Base-by-base conservation (phyloP, 208 protist genomes). In the Leishmania major region DNA sequence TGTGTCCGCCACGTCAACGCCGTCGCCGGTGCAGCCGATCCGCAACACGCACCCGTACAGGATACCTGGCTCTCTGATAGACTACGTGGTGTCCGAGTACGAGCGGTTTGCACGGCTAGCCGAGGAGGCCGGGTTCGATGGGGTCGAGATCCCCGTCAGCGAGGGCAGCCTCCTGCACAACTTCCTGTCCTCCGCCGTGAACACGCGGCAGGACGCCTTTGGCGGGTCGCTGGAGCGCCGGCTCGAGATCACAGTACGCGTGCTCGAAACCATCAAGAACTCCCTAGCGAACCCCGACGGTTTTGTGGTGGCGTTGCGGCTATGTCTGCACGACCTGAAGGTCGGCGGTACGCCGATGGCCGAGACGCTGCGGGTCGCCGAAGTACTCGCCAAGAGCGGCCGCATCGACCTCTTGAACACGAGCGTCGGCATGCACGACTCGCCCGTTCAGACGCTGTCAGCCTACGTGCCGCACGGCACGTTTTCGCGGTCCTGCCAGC, bases 381-480 rank as follows among this genome's bases (percentile, higher is more conserved):
- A 98, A 87, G 89, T 78, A 19, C 69, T 98, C 40, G 93, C 92
- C 40, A 82, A 83, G 51, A 92, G 92, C 76, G 96, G 96, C 28
- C 93, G 88, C 59, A 89, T 96, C 47, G 89, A 98, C 78, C 73
- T 99, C 51, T 81, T 99, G 55, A 99, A 98, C 91, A 99, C 97
- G 7, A 98, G 96, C 80, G 96, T 99, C 28, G 97, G 97, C 57
- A 99, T 98, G 98, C 96, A 98, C 88, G 98, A 99, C 86, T 97
- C 98, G 40, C 94, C 95, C 35, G 93, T 99, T 40, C 97, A 98
- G 79, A 99, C 97, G 51, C 88, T 98, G 60, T 96, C 95, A 19
- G 96, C 96, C 6, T 95, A 88, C 81, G 97, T 99, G 3, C 97
- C 97, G 3, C 91, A 97, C 72, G 96, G 87, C n/a, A 86, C 90